A percentile compares a stretch with the other conserved stretches of the same genome.
phyloP scores from a whole-genome alignment of 352 stramenopile genomes.

The Pythium scleroteichum region DNA sequence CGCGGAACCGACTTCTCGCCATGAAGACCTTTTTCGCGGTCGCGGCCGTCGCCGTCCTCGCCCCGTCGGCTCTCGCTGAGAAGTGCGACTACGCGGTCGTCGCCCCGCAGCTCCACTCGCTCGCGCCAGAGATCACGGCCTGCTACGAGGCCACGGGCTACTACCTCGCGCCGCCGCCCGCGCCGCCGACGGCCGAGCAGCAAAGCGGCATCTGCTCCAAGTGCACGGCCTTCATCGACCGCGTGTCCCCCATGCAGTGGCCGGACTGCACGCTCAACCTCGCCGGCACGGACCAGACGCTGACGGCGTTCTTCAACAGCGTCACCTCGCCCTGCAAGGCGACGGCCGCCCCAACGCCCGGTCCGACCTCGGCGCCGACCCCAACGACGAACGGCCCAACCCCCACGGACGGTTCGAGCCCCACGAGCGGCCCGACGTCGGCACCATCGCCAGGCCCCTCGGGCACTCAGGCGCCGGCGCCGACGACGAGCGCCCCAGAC shows the following conservation, averaged over 20 bases:
- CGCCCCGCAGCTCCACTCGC: slow-evolving; percentile 21
- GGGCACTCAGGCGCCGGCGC: neutral
- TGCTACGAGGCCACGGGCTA: slow-evolving; percentile 17
- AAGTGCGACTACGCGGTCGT: slow-evolving; percentile 23
- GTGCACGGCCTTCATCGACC: slow-evolving; percentile 16
- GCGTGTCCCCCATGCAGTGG: slow-evolving; percentile 15
- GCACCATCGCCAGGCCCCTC: neutral
- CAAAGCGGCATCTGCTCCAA: slow-evolving; percentile 17
- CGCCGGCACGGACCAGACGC: slow-evolving; percentile 19
- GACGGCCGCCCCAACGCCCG: neutral
- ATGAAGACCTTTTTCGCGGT: slow-evolving; percentile 16
- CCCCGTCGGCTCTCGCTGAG: neutral
- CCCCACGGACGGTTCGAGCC: too few relatives aligned
- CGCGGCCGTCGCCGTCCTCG: slow-evolving; percentile 1
- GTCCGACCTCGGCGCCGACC: neutral
- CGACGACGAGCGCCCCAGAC: neutral
- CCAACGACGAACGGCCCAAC: too few relatives aligned
- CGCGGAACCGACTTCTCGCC: neutral
- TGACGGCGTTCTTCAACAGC: slow-evolving; percentile 21
- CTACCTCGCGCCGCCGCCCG: slow-evolving; percentile 15
- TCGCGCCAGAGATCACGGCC: slow-evolving; percentile 10
- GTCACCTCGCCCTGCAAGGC: slow-evolving; percentile 7
- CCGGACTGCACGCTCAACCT: slow-evolving; percentile 19
- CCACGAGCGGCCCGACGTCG: neutral
- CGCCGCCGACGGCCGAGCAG: slow-evolving; percentile 7